Evolutionary conservation across 306 rosid genomes (phyloP).

Genomic region (Cercis canadensis): DNA sequence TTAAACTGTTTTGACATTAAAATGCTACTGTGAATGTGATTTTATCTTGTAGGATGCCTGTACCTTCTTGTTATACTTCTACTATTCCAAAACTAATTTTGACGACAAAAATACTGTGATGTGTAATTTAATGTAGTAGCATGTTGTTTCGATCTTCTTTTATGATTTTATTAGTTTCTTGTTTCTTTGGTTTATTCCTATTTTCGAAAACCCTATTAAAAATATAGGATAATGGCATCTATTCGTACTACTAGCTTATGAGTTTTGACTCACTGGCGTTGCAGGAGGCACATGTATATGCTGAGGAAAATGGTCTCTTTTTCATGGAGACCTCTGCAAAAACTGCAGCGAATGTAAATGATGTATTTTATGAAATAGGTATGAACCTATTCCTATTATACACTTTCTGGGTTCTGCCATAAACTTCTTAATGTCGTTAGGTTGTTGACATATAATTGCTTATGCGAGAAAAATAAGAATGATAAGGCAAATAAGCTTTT

Average conservation of each 20-base stretch:
- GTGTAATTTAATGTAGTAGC: background rate
- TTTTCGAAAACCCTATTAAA: too few relatives aligned
- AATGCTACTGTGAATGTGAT: constrained; percentile 7
- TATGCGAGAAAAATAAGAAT: too few relatives aligned
- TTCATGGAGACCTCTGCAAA: constrained; percentile 74
- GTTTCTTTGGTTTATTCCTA: background rate
- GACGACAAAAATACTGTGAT: constrained; percentile 13
- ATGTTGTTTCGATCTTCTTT: background rate
- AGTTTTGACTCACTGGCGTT: constrained; percentile 31
- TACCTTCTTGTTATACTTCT: background rate
- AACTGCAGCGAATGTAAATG: constrained; percentile 65
- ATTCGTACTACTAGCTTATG: constrained; percentile 6
- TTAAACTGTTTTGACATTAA: constrained; percentile 17
- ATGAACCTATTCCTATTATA: constrained; percentile 18
- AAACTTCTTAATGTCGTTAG: too few relatives aligned
- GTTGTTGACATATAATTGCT: too few relatives aligned
- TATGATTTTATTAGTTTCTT: background rate
- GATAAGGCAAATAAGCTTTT: too few relatives aligned
- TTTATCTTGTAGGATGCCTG: constrained; percentile 4
- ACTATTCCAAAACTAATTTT: background rate
- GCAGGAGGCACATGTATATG: constrained; percentile 66
- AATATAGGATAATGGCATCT: background rate
- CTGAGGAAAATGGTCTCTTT: constrained; percentile 67
- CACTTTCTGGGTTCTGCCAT: too few relatives aligned
- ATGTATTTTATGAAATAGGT: constrained; percentile 69